These are phyloP conservation scores for Ascochyta koolunga DNA, from an alignment of 2,329 filamentous ascomycete species.

Conservation along the genomic window DNA sequence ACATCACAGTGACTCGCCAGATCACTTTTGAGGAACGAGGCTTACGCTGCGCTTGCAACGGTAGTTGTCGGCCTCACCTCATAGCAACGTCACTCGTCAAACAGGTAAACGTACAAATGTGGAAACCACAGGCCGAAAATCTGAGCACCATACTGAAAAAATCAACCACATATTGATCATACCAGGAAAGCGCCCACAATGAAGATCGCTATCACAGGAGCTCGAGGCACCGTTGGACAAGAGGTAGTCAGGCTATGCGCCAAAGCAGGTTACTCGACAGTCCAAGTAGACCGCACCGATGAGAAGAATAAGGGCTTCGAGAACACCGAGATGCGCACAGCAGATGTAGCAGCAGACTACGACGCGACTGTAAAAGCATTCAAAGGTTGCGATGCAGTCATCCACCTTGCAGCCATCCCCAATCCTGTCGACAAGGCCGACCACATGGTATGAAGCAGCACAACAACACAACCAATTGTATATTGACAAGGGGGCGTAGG, in stretches of 20 bases:
- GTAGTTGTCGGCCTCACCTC: slow-evolving; percentile 3
- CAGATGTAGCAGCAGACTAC: slow-evolving; percentile 44
- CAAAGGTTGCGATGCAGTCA: slow-evolving; percentile 46
- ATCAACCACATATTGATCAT: neutral
- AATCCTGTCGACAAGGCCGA: slow-evolving; percentile 44
- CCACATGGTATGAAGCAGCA: neutral
- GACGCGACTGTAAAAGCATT: slow-evolving; percentile 40
- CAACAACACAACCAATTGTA: neutral
- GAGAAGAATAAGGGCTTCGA: slow-evolving; percentile 37
- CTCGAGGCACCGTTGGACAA: slow-evolving; percentile 17
- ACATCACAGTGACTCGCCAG: slow-evolving; percentile 1
- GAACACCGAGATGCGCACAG: slow-evolving; percentile 44
- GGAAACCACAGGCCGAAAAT: neutral
- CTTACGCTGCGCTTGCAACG: slow-evolving; percentile 10
- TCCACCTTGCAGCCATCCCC: slow-evolving; percentile 49
- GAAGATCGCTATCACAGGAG: slow-evolving; percentile 26
- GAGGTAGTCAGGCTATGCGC: slow-evolving; percentile 36
- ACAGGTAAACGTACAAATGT: slow-evolving; percentile 7
- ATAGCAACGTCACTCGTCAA: slow-evolving; percentile 13
- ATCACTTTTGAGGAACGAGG: neutral
- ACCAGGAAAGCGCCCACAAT: neutral
- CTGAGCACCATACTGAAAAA: neutral
- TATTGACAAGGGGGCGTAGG: slow-evolving; percentile 16
- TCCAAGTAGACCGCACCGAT: slow-evolving; percentile 45
- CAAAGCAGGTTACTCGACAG: slow-evolving; percentile 40